Conservation (phyloP, 2,329 filamentous ascomycete species). For the Cladosporium sp. region DNA sequence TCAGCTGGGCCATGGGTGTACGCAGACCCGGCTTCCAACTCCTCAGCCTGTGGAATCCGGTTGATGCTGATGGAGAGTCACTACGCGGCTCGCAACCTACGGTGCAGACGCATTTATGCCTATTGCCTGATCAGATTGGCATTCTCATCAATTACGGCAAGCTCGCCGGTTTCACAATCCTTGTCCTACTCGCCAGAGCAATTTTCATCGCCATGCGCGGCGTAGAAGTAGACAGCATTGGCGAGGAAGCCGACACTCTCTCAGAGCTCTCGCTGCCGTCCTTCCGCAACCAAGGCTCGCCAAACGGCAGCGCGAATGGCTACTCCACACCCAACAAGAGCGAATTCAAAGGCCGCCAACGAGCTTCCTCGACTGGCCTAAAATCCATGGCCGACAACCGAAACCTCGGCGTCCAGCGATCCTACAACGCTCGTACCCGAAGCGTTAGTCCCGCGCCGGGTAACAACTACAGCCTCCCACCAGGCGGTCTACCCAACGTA, state of each 20-base stretch:
- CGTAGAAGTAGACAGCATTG: neutral
- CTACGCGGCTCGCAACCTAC: constrained; percentile 51
- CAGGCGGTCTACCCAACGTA: constrained; percentile 24
- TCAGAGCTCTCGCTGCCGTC: constrained; percentile 22
- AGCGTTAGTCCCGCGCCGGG: constrained; percentile 39
- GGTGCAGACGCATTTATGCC: constrained; percentile 83
- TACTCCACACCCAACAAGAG: constrained; percentile 27
- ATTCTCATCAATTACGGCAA: constrained; percentile 78
- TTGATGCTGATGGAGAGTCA: constrained; percentile 55
- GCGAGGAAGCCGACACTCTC: constrained; percentile 11
- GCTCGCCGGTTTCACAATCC: constrained; percentile 57
- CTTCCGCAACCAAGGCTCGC: constrained; percentile 16
- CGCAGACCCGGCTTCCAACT: constrained; percentile 82
- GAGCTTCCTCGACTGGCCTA: constrained; percentile 34
- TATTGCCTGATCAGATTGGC: constrained; percentile 82
- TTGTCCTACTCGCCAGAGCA: constrained; percentile 49
- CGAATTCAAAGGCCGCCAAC: constrained; percentile 32
- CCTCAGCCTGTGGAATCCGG: constrained; percentile 87
- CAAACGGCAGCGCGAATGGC: constrained; percentile 28
- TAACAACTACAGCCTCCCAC: constrained; percentile 33
- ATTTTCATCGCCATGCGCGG: constrained; percentile 35
- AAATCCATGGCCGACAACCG: constrained; percentile 31
- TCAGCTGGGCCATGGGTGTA: constrained; percentile 96
- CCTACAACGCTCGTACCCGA: constrained; percentile 37
- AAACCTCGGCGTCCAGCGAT: constrained; percentile 33